Conservation (phyloP, 225 moss, liverwort and hornwort genomes). For the Bryum argenteum region DNA sequence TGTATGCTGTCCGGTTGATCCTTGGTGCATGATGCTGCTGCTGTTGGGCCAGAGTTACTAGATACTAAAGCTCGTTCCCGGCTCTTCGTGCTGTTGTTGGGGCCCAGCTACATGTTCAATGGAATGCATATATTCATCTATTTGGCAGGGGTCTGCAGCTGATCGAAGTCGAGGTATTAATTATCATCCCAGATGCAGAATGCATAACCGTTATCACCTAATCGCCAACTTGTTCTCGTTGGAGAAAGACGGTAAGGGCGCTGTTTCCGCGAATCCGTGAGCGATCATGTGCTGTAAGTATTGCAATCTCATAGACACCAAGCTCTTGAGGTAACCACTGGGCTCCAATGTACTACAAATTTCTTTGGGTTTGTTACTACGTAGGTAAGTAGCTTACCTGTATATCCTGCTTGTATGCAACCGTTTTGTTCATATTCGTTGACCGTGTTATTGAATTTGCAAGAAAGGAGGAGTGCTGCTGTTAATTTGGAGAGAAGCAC, state of each 20-base stretch:
- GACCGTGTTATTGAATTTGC: constrained; percentile 48
- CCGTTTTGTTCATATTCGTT: constrained; percentile 8
- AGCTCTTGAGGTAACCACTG: not conserved
- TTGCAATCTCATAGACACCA: not conserved
- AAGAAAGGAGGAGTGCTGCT: constrained; percentile 60
- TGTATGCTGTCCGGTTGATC: constrained; percentile 44
- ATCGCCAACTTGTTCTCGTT: constrained; percentile 4
- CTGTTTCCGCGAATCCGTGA: not conserved
- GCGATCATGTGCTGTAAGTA: not conserved
- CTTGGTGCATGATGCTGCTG: constrained; percentile 33
- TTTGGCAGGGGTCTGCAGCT: constrained; percentile 31
- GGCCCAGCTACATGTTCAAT: constrained; percentile 24
- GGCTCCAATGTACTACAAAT: not conserved
- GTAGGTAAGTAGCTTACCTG: constrained; percentile 4
- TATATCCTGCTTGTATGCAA: not conserved
- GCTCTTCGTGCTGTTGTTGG: constrained; percentile 32
- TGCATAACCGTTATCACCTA: not conserved
- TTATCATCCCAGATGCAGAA: not conserved
- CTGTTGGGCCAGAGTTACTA: constrained; percentile 4
- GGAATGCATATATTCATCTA: constrained; percentile 20
- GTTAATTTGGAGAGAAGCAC: constrained; percentile 75
- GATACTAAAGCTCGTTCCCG: constrained; percentile 21
- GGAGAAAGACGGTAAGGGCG: constrained; percentile 20
- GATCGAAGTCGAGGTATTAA: constrained; percentile 26
- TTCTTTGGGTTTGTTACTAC: not conserved